A percentile compares a stretch with the other conserved stretches of the same genome.
These are phyloP conservation scores for Aspergillus phoenicis DNA, from an alignment of 2,329 filamentous ascomycete species.

Conservation along the genomic window DNA sequence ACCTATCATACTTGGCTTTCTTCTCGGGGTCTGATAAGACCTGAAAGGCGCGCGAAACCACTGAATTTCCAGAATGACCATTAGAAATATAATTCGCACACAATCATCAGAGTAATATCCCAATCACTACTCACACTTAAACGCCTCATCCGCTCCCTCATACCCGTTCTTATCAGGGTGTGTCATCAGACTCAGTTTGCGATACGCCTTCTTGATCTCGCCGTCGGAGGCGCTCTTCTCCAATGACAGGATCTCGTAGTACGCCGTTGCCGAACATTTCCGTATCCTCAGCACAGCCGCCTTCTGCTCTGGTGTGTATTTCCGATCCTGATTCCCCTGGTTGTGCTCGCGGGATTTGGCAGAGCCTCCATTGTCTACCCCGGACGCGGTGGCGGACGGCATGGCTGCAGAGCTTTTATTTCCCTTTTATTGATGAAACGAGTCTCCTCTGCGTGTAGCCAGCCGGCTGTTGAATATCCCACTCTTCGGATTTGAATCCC, in stretches of 20 bases:
- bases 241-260: constrained; percentile 90
- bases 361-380: constrained; percentile 47
- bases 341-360: constrained; percentile 52
- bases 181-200: constrained; percentile 89
- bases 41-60: constrained; percentile 92
- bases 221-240: constrained; percentile 69
- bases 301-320: constrained; percentile 88
- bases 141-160: constrained; percentile 92
- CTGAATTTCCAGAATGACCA: constrained; percentile 33
- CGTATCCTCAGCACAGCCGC: constrained; percentile 87
- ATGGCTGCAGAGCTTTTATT: constrained; percentile 26
- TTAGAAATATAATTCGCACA: no score
- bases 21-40: constrained; percentile 93
- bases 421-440: not conserved
- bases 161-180: constrained; percentile 99
- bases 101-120: no score
- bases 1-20: constrained; percentile 82
- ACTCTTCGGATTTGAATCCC: not conserved
- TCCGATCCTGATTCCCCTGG: constrained; percentile 54
- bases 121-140: constrained; percentile 68
- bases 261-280: constrained; percentile 79
- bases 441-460: not conserved
- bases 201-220: constrained; percentile 97
- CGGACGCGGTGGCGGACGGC: constrained; percentile 51
- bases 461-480: not conserved